Evolutionary conservation across 1,284 basidiomycete species (phyloP).

Genomic region (Thecaphora thlaspeos): DNA sequence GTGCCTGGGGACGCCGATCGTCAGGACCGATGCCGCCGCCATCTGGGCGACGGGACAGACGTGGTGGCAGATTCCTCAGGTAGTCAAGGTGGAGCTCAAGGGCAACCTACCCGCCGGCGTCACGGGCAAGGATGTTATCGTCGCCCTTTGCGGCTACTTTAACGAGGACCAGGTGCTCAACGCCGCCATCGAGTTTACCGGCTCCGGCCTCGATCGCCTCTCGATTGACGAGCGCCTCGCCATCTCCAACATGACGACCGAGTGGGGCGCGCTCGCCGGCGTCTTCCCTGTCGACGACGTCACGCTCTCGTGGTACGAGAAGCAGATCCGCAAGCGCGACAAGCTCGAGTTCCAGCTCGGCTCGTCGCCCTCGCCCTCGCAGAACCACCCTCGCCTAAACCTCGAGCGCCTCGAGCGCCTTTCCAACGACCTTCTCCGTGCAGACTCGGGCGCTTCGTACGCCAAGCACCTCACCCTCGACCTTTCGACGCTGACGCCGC

Average conservation of each 20-base stretch:
- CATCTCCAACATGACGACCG: slow-evolving; percentile 88
- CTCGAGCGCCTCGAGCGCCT: slow-evolving; percentile 66
- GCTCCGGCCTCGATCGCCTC: slow-evolving; percentile 80
- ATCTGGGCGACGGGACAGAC: slow-evolving; percentile 98
- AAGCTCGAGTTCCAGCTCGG: slow-evolving; percentile 70
- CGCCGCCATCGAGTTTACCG: slow-evolving; percentile 95
- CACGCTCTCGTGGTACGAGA: slow-evolving; percentile 83
- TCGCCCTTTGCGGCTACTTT: slow-evolving; percentile 93
- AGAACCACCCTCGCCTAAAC: slow-evolving; percentile 80
- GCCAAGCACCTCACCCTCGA: slow-evolving; percentile 87
- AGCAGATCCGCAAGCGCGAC: slow-evolving; percentile 74
- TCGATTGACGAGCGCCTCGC: slow-evolving; percentile 89
- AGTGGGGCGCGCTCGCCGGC: slow-evolving; percentile 96
- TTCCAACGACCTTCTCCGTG: slow-evolving; percentile 66
- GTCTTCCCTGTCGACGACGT: slow-evolving; percentile 89
- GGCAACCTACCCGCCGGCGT: slow-evolving; percentile 83
- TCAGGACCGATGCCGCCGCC: slow-evolving; percentile 77
- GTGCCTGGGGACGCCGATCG: slow-evolving; percentile 91
- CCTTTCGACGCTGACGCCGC: slow-evolving; percentile 87
- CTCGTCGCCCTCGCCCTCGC: slow-evolving; percentile 63
- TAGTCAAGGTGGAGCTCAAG: slow-evolving; percentile 89
- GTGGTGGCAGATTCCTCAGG: slow-evolving; percentile 98
- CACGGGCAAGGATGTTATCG: slow-evolving; percentile 97
- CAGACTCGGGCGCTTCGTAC: slow-evolving; percentile 80
- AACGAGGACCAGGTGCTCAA: slow-evolving; percentile 97